Percentiles rank a stretch among this genome's conserved stretches.
phyloP scores from a whole-genome alignment of 1,139 yeast genomes.

The Blastobotrys raffinosifermentans region DNA sequence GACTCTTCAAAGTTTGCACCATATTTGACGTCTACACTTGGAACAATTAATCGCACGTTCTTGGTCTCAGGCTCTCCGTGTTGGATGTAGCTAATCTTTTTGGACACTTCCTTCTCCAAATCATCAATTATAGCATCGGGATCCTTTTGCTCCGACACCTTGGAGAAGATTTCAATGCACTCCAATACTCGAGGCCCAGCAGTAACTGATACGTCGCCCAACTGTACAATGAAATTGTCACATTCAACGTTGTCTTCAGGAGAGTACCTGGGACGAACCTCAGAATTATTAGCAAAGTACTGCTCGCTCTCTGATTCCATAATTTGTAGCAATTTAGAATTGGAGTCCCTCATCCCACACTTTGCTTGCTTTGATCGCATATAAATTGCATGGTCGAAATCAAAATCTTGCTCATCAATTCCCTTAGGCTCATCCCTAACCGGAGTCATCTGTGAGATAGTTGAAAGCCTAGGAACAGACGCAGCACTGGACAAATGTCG shows the following conservation, averaged over 20 bases:
- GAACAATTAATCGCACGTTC: conserved; percentile 49
- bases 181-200: conserved; percentile 30
- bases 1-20: conserved; percentile 31
- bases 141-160: conserved; percentile 21
- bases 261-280: no score
- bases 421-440: no score
- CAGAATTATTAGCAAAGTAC: no score
- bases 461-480: no score
- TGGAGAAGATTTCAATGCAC: conserved; percentile 22
- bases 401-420: no score
- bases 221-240: conserved; percentile 49
- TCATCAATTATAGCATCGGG: conserved; percentile 53
- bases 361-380: no score
- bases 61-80: conserved; percentile 36
- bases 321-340: no score
- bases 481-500: no score
- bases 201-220: conserved; percentile 41
- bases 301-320: no score
- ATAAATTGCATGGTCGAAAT: no score
- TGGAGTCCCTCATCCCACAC: no score
- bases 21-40: conserved; percentile 42
- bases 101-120: conserved; percentile 57
- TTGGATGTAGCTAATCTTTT: conserved; percentile 32
- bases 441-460: no score
- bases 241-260: conserved; percentile 45